phyloP scores from a whole-genome alignment of 768 basidiomycete genomes.

The Tephrocybe sp. region DNA sequence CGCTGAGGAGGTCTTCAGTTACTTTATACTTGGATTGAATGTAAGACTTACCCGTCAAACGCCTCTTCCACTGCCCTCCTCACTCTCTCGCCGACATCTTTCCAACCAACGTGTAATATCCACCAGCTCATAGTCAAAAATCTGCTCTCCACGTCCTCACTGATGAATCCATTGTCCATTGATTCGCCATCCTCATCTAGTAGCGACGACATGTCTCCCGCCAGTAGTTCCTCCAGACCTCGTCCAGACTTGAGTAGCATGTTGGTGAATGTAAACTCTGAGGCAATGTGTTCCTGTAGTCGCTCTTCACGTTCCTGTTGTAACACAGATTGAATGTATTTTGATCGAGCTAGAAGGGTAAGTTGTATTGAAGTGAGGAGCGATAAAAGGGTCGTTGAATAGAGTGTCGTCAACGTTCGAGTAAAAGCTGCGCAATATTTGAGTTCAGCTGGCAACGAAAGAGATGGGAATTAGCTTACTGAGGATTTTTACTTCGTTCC shows the following conservation, averaged over 20 bases:
- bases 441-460: not conserved
- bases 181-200: constrained; percentile 23
- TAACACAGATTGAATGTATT: constrained; percentile 73
- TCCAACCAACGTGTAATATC: constrained; percentile 92
- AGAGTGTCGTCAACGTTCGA: constrained; percentile 81
- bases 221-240: constrained; percentile 23
- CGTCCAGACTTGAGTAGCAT: constrained; percentile 30
- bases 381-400: constrained; percentile 81
- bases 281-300: constrained; percentile 42
- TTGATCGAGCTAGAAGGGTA: constrained; percentile 76
- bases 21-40: not conserved
- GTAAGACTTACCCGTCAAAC: constrained; percentile 69
- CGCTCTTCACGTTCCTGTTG: constrained; percentile 62
- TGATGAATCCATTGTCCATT: constrained; percentile 32
- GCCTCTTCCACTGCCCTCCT: constrained; percentile 76
- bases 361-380: constrained; percentile 89
- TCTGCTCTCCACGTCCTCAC: constrained; percentile 71
- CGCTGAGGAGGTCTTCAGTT: constrained; percentile 39
- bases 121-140: constrained; percentile 92
- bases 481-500: constrained; percentile 91
- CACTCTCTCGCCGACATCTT: constrained; percentile 74
- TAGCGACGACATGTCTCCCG: constrained; percentile 20
- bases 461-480: constrained; percentile 43
- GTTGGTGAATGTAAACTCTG: constrained; percentile 39
- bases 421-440: constrained; percentile 65